These are phyloP conservation scores for Wolfiporia cocos DNA, from an alignment of 1,284 basidiomycete species.

Conservation along the genomic window DNA sequence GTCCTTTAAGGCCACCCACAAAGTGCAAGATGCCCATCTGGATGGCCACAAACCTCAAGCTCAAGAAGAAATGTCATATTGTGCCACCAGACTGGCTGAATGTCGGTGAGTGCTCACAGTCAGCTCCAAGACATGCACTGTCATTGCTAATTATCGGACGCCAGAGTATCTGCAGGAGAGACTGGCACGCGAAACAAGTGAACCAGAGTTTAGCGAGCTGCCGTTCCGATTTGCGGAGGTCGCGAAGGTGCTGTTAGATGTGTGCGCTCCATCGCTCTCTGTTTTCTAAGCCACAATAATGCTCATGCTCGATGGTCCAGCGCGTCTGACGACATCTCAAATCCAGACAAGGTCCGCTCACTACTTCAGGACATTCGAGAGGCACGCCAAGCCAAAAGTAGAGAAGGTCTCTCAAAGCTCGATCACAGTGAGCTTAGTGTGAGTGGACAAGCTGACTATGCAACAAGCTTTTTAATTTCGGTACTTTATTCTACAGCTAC, in stretches of 20 bases:
- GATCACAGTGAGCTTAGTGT: constrained; percentile 80
- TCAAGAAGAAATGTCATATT: constrained; percentile 92
- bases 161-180: constrained; percentile 75
- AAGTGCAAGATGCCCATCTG: constrained; percentile 85
- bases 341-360: constrained; percentile 76
- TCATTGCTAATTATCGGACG: neutral
- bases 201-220: constrained; percentile 66
- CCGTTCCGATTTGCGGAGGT: constrained; percentile 88
- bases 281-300: neutral
- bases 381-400: constrained; percentile 88
- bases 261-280: constrained; percentile 47
- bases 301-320: too few relatives aligned
- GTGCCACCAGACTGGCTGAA: constrained; percentile 86
- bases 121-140: constrained; percentile 5
- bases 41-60: constrained; percentile 91
- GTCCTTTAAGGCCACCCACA: constrained; percentile 86
- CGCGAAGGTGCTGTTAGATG: constrained; percentile 84
- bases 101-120: constrained; percentile 59
- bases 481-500: constrained; percentile 48
- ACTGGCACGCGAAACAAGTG: constrained; percentile 65
- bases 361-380: constrained; percentile 93
- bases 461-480: neutral
- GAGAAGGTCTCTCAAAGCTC: constrained; percentile 72
- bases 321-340: constrained; percentile 84
- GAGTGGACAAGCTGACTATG: constrained; percentile 10